Base-by-base conservation (phyloP, 306 rosid species). In the Malus fusca region DNA sequence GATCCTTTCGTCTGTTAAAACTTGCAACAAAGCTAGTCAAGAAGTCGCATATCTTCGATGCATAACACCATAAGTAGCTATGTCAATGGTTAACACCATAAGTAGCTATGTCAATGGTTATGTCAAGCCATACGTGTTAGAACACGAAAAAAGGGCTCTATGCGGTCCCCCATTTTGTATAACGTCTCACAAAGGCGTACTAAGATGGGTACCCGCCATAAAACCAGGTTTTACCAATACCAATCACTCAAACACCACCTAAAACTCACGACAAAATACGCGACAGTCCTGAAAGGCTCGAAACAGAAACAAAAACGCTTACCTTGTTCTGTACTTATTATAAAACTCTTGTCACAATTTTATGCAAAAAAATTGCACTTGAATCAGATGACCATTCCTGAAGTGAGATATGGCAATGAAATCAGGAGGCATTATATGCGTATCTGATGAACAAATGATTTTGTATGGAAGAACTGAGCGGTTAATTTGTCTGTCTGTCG, bases 401-500 rank as follows among this genome's bases (percentile, higher is more conserved):
- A 81, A 51, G 22, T 35, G 53, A 28, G 40, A 82, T 68, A 70
- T 23, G 75, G 71, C 77, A 90, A 76, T 71, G 56, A 72, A 43
- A 73, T 53, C 63, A 48, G 73, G 84, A 80, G 78, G 73, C 79
- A 83, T 82, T 78, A 53, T 56, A 64, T 40, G 88, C 81, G 72
- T 62, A 74, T 81, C 81, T 77, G 53, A 89, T 77, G 53, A 89
- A 90, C 78, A 82, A 88, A 86, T 85, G 85, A 79, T 79, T 84
- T 76, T 78, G 89, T 82, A 80, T 79, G 75, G 73, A 80, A 73
- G 62, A 75, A 66, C 52, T 17, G 7, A 52, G n/a, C 71, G 55
- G 70, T 56, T 23, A 76, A 58, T 43, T 6, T 35, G 40, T 35
- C 40, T 25, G 26, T 63, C 74, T 44, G 43, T 70, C 42, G 4